phyloP scores from a whole-genome alignment of 2,329 filamentous ascomycete genomes.

The Alternaria solani region DNA sequence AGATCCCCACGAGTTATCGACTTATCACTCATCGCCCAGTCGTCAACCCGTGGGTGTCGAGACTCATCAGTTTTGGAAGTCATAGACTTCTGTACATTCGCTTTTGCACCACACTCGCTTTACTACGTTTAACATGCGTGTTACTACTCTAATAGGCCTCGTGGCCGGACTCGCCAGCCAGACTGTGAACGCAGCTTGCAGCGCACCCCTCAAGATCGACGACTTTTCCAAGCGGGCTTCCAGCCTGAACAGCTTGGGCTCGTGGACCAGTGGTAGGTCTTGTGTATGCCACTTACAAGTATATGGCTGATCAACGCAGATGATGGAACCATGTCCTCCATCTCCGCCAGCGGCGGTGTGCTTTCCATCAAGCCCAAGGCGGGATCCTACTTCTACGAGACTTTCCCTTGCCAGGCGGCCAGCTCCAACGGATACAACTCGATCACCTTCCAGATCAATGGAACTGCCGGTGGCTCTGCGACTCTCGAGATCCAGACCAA shows the following conservation, averaged over 20 bases:
- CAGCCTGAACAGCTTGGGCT: conserved; percentile 47
- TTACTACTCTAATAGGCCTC: conserved; percentile 43
- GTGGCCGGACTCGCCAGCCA: conserved; percentile 39
- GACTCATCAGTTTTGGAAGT: conserved; percentile 36
- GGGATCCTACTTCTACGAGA: conserved; percentile 64
- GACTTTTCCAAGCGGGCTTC: conserved; percentile 50
- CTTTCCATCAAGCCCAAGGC: conserved; percentile 61
- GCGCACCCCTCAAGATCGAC: conserved; percentile 47
- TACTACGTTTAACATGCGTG: conserved; percentile 38
- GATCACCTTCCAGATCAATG: conserved; percentile 59
- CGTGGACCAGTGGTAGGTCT: conserved; percentile 47
- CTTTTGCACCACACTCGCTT: conserved; percentile 44
- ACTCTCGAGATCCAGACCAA: conserved; percentile 60
- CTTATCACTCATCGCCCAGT: conserved; percentile 20
- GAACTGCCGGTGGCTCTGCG: conserved; percentile 53
- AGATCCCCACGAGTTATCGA: conserved; percentile 31
- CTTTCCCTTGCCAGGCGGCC: conserved; percentile 59
- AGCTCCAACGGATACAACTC: conserved; percentile 58
- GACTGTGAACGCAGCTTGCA: conserved; percentile 46
- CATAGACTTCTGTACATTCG: conserved; percentile 50
- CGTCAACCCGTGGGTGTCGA: conserved; percentile 26
- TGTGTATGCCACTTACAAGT: too few species aligned
- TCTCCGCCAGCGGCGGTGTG: conserved; percentile 54
- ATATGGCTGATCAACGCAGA: conserved; percentile 49
- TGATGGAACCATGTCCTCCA: conserved; percentile 59